phyloP scores from a whole-genome alignment of 2,329 filamentous ascomycete genomes.

The Botrytis fabae region DNA sequence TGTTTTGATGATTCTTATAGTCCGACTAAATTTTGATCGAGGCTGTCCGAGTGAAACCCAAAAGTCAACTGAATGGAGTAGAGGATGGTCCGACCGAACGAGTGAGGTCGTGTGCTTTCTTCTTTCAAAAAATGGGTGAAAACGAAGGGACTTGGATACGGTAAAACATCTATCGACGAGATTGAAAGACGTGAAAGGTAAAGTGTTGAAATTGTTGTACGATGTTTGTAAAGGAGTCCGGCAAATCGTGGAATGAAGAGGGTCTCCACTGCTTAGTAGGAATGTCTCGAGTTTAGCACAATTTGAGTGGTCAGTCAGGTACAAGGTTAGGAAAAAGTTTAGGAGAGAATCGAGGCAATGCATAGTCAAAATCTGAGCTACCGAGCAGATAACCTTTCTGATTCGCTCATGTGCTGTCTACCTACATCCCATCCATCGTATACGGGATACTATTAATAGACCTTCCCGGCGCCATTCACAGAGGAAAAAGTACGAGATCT shows the following conservation, averaged over 20 bases:
- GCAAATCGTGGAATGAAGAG: conserved; percentile 7
- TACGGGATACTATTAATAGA: conserved; percentile 16
- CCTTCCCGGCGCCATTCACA: background rate
- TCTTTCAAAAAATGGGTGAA: background rate
- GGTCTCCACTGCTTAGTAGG: background rate
- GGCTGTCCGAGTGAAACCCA: conserved; percentile 9
- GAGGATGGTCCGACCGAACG: conserved; percentile 13
- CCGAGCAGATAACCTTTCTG: background rate
- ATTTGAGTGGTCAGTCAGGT: conserved; percentile 7
- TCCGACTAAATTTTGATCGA: background rate
- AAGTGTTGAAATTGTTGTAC: conserved; percentile 1
- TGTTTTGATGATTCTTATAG: background rate
- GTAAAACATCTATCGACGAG: background rate
- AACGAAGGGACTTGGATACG: conserved; percentile 2
- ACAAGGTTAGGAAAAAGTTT: background rate
- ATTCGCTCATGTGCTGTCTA: background rate
- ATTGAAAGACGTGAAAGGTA: background rate
- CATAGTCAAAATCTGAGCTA: background rate
- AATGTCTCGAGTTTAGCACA: conserved; percentile 14
- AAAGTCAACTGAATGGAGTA: background rate
- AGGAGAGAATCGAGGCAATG: conserved; percentile 5
- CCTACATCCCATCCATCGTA: background rate
- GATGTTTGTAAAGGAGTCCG: background rate
- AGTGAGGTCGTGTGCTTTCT: conserved; percentile 11
- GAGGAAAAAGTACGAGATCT: background rate